Base-by-base conservation (phyloP, 2,329 filamentous ascomycete genomes). In the Catunica adiposa region DNA sequence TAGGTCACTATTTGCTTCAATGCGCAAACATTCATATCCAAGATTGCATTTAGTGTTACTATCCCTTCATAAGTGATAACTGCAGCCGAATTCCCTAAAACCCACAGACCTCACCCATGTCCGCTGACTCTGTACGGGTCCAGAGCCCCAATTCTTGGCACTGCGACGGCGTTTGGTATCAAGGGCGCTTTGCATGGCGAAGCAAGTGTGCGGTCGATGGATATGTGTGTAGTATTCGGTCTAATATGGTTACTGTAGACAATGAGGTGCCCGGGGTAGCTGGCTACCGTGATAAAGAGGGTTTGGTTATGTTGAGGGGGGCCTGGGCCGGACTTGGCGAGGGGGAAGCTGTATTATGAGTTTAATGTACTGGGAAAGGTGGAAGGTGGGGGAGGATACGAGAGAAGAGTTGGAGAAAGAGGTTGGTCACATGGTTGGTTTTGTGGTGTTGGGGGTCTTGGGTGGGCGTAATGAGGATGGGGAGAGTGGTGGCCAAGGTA, bases 61-160 rank as follows among this genome's bases (percentile, higher is more conserved):
- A 5, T 5, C 11, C 29, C 11, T 34, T 5, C 29, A 5, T 5
- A 34, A 34, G 11, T 34, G 11, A n/a, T n/a, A n/a, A n/a, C n/a
- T 34, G 5, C 29, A 34, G 11, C 29, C 29, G 29, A 34, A 34
- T 34, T 34, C 29, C 29, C n/a, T 5, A 11, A 11, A 34, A 34
- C 29, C 29, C 29, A 34, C 11, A 34, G 29, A 34, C 11, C 29
- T 11, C 29, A 34, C 11, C 29, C 38, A 42, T n/a, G 38, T 42
- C 14, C 38, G 14, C 14, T 15, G 14, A 6, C 38, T 42, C 38
- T 7, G 11, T 42, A n/a, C 29, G 11, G n/a, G 29, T 11, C 29
- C 29, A 44, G n/a, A 44, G 20, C 20, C 40, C 44, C n/a, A 48
- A 48, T 48, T 48, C 44, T 48, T 48, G 44, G 44, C 44, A 48